Base-by-base conservation (phyloP, 768 basidiomycete genomes). In the Candolleomyces eurysporus region DNA sequence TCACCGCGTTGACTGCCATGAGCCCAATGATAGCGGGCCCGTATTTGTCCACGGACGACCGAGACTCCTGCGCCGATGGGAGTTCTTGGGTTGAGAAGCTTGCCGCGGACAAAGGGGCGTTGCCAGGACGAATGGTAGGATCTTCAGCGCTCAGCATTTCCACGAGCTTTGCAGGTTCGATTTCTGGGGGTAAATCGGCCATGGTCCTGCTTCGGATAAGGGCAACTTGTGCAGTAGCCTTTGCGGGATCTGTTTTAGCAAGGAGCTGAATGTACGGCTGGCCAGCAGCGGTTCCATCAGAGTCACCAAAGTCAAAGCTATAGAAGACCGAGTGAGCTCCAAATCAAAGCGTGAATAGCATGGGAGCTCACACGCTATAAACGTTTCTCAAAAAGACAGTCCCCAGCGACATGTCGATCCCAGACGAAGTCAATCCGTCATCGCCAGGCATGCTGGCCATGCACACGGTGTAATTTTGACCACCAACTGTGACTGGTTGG, bases 381-480 rank as follows among this genome's bases (percentile, higher is more conserved):
- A 63, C 58, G 52, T 59, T 63, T 19, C 62, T 43, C 31, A 63
- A 36, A 57, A 63, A 63, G 5, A 39, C 36, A 40, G 56, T 53
- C 9, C 62, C 62, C 51, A 63, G 17, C 16, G 52, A 46, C n/a
- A 58, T 48, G 22, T 59, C 62, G 36, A 76, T 69, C 11, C 71
- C 79, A 26, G 59, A 59, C 3, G 48, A 62, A 7, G 65, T 66
- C 19, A 53, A 57, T 11, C 78, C 73, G 2, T 69, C 69, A 2
- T 69, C 66, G 0, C 67, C 71, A 49, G 78, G 72, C 1, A 78
- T 62, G n/a, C 73, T 5, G 4, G 48, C 71, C 17, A 73, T 59
- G 65, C 81, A 82, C 45, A 76, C 73, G 0, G 77, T 76, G 57
- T 75, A 75, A 9, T 75, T 68, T 1, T 73, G 63, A 5, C 75